A percentile compares a stretch with the other conserved stretches of the same genome.
phyloP scores from a whole-genome alignment of 192 early-diverging fungal species.

The Phycomyces nitens region DNA sequence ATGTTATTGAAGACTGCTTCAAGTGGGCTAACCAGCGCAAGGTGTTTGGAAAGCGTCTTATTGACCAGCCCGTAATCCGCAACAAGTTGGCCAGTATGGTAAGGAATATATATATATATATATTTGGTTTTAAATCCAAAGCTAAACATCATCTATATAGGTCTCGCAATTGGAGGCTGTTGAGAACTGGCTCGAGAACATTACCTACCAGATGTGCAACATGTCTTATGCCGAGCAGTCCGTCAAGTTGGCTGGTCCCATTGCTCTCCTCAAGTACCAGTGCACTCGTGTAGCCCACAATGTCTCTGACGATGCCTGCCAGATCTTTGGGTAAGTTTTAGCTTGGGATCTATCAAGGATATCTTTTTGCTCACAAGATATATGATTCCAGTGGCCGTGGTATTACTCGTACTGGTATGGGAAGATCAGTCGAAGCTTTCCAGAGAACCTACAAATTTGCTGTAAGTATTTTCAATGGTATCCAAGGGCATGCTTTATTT shows the following conservation, averaged over 20 bases:
- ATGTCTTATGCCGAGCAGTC: constrained; percentile 64
- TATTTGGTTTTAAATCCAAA: constrained; percentile 4
- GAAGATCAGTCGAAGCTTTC: constrained; percentile 59
- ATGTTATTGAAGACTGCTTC: constrained; percentile 57
- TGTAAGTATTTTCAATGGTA: constrained; percentile 38
- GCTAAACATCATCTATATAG: background rate
- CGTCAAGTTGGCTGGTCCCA: constrained; percentile 58
- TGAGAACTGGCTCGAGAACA: constrained; percentile 58
- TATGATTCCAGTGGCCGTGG: constrained; percentile 46
- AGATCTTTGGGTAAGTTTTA: constrained; percentile 60
- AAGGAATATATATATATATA: background rate
- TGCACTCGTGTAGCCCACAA: constrained; percentile 54
- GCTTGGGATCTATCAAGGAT: too few species aligned
- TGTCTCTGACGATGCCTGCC: constrained; percentile 63
- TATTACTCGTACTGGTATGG: constrained; percentile 71
- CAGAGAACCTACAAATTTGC: constrained; percentile 62
- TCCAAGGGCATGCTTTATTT: too few species aligned
- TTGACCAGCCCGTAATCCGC: constrained; percentile 70
- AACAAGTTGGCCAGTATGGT: constrained; percentile 65
- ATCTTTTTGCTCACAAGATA: background rate
- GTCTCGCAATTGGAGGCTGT: constrained; percentile 35
- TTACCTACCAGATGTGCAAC: constrained; percentile 68
- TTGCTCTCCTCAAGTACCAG: constrained; percentile 59
- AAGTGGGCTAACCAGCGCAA: constrained; percentile 73
- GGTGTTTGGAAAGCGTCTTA: constrained; percentile 66